Base-by-base conservation (phyloP, 1,139 yeast species). In the Petasospora fabianii region DNA sequence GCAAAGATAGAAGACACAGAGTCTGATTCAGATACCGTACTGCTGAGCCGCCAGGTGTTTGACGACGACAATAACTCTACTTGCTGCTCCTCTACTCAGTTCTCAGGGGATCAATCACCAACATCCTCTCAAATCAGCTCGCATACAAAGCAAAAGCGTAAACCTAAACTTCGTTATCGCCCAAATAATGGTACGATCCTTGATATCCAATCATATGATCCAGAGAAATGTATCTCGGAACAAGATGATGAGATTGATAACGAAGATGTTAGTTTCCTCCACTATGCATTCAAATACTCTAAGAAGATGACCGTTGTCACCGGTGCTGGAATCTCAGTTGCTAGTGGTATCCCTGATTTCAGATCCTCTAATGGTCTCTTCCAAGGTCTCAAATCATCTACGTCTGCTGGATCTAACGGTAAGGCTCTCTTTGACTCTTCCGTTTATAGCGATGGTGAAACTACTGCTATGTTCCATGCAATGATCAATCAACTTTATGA, bases 261-360 rank as follows among this genome's bases (percentile, higher is more conserved):
- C 18, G 61, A 61, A 26, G 71, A 68, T 43, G 56, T 68, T 10
- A 58, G 63, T 10, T 73, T 71, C 44, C 48, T 73, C 16, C 67
- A 63, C 35, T 64, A 67, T 47, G 69, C 71, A 1, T 46, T 83
- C 11, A 68, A 64, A 49, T 68, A 79, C 51, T 61, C 73, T n/a
- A 64, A 60, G 39, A 62, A 60, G 38, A 71, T 65, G 64, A 68
- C 82, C 1, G 70, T 78, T 26, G 70, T 87, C 26, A 77, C 92
- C 0, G 96, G 96, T 4, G 96, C 96, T 10, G 96, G 96, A 4
- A 78, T 85, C 24, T 84, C 95, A 20, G 92, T 90, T 42, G 84
- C 84, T 32, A 87, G 95, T 0, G 96, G 96, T 3, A 86, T 87
- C 30, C 96, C 96, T 3, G 96, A 87, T 58, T 87, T 87, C 57